phyloP scores from a whole-genome alignment of 2,329 filamentous ascomycete species.

The Fusarium lyarnte region DNA sequence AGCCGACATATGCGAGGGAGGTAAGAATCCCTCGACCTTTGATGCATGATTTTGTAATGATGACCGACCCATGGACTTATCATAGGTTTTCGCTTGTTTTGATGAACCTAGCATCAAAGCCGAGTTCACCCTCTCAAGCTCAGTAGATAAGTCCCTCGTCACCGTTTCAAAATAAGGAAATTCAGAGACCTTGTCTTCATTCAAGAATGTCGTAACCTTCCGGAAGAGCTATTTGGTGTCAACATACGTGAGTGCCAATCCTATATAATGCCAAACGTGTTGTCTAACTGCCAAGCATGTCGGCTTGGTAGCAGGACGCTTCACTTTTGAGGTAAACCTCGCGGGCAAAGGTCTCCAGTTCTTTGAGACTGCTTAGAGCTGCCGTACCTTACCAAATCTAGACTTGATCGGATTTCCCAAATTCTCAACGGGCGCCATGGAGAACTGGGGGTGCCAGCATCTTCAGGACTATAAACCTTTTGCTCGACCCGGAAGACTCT shows the following conservation, averaged over 20 bases:
- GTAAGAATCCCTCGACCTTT: not conserved
- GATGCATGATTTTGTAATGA: not conserved
- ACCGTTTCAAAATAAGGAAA: accelerated
- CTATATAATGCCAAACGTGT: accelerated
- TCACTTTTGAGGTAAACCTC: no score
- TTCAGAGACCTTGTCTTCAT: accelerated
- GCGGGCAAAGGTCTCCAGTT: not conserved
- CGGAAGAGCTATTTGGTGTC: no score
- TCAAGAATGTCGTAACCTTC: accelerated
- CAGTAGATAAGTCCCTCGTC: not conserved
- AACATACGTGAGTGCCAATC: not conserved
- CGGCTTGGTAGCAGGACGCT: no score
- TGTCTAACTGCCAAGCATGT: accelerated
- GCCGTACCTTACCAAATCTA: no score
- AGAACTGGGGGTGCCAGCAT: not conserved
- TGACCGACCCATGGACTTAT: not conserved
- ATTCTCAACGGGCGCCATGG: accelerated
- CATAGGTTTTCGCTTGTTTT: not conserved
- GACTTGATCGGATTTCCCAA: accelerated
- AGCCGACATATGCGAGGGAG: not conserved
- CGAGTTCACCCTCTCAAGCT: not conserved
- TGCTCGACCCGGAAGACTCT: not conserved
- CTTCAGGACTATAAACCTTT: accelerated
- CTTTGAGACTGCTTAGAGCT: no score
- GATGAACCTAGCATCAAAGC: accelerated